Conservation (phyloP, 768 basidiomycete species). For the Chalciporus sphaerocephalus region DNA sequence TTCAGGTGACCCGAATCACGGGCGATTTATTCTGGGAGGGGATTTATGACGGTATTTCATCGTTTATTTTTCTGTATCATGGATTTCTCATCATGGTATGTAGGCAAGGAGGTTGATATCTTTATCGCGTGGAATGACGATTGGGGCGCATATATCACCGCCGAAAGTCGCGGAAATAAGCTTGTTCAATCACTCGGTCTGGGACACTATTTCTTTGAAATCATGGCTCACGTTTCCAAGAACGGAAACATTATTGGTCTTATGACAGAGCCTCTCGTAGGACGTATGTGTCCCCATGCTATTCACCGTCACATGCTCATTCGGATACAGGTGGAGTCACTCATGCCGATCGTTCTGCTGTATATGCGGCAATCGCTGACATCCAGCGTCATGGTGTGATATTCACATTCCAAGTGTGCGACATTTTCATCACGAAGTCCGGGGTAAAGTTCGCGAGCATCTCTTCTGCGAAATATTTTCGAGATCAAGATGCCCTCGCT, state of each 20-base stretch:
- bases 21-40: slow-evolving; percentile 26
- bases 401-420: slow-evolving; percentile 13
- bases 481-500: slow-evolving; percentile 26
- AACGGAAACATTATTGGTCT: slow-evolving; percentile 29
- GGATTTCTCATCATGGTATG: not conserved
- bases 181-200: slow-evolving; percentile 28
- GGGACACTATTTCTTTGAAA: slow-evolving; percentile 27
- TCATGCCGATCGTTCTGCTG: slow-evolving; percentile 23
- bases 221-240: slow-evolving; percentile 28
- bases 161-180: slow-evolving; percentile 28
- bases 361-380: slow-evolving; percentile 29
- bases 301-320: slow-evolving; percentile 7
- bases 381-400: slow-evolving; percentile 29
- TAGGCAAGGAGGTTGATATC: slow-evolving; percentile 28
- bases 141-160: slow-evolving; percentile 22
- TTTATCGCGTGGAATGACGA: slow-evolving; percentile 24
- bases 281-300: slow-evolving; percentile 17
- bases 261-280: slow-evolving; percentile 28
- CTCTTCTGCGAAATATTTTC: slow-evolving; percentile 14
- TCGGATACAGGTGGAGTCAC: slow-evolving; percentile 17
- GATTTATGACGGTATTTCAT: slow-evolving; percentile 21
- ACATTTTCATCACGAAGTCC: slow-evolving; percentile 28
- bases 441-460: slow-evolving; percentile 29
- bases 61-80: not conserved
- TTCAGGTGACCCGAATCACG: slow-evolving; percentile 25